Evolutionary conservation across 768 basidiomycete species (phyloP).

Genomic region (Kwoniella sp.): DNA sequence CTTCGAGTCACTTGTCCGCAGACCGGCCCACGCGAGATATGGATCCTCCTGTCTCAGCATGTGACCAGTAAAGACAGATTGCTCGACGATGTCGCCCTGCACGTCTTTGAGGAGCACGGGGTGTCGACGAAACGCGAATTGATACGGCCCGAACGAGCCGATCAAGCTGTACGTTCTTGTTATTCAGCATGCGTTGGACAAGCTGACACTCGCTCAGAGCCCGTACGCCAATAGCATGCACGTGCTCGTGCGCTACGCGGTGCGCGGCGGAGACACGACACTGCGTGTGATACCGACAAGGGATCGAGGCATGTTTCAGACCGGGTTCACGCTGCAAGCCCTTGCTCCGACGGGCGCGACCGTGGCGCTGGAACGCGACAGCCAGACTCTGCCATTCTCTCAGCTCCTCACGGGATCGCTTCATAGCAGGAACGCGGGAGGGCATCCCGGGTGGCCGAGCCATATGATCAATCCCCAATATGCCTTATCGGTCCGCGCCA

Average conservation of each 20-base stretch:
- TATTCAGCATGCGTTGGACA: neutral
- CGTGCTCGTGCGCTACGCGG: conserved; percentile 50
- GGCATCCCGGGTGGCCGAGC: conserved; percentile 71
- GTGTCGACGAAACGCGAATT: neutral
- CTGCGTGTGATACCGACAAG: conserved; percentile 32
- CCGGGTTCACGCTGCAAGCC: conserved; percentile 39
- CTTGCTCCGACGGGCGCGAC: conserved; percentile 14
- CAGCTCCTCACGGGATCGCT: conserved; percentile 57
- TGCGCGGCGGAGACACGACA: neutral
- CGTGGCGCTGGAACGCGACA: conserved; percentile 27
- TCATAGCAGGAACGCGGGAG: conserved; percentile 71
- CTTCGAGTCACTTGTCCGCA: neutral
- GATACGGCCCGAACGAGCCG: conserved; percentile 4
- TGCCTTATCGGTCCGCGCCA: conserved; percentile 59
- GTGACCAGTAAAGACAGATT: conserved; percentile 59
- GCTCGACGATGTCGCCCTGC: conserved; percentile 67
- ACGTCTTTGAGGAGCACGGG: conserved; percentile 49
- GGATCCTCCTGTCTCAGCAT: conserved; percentile 78
- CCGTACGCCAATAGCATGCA: conserved; percentile 55
- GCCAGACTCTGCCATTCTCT: conserved; percentile 19
- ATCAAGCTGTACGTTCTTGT: conserved; percentile 2
- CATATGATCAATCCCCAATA: conserved; percentile 93
- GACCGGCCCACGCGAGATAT: conserved; percentile 57
- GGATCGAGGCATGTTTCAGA: conserved; percentile 39
- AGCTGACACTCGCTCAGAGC: conserved; percentile 21